These are phyloP conservation scores for Leishmania martiniquensis DNA, from an alignment of 208 protist species.

Conservation along the genomic window DNA sequence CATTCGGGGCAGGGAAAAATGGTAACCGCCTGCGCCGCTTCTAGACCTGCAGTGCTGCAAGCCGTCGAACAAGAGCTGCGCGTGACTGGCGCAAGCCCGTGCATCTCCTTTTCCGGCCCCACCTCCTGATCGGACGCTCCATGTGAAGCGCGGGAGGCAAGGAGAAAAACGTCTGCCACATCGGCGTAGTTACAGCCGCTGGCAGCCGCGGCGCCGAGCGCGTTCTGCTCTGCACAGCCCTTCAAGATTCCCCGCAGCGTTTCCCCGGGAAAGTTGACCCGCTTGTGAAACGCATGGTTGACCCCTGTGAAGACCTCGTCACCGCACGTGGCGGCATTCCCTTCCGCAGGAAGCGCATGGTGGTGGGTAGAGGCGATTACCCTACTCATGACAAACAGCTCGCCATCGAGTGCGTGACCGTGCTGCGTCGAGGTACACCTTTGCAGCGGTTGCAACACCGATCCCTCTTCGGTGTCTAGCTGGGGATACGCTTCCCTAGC, in stretches of 20 bases:
- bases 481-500: neutral
- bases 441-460: neutral
- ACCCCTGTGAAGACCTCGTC: conserved; percentile 57
- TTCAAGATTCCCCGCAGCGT: conserved; percentile 76
- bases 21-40: conserved; percentile 8
- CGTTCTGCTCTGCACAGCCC: conserved; percentile 91
- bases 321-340: neutral
- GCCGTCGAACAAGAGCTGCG: neutral
- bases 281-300: conserved; percentile 74
- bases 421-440: neutral
- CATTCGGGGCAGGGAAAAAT: conserved; percentile 82
- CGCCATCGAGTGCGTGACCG: neutral
- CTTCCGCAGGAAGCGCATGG: neutral
- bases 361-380: conserved; percentile 9
- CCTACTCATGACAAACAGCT: conserved; percentile 28
- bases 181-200: conserved; percentile 56
- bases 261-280: conserved; percentile 47
- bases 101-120: neutral
- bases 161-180: conserved; percentile 64
- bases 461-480: neutral
- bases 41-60: neutral
- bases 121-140: neutral
- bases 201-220: conserved; percentile 76
- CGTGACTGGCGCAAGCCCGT: neutral
- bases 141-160: conserved; percentile 1